Conservation (phyloP, 345 rosid species). For the Microthlaspi erraticum region DNA sequence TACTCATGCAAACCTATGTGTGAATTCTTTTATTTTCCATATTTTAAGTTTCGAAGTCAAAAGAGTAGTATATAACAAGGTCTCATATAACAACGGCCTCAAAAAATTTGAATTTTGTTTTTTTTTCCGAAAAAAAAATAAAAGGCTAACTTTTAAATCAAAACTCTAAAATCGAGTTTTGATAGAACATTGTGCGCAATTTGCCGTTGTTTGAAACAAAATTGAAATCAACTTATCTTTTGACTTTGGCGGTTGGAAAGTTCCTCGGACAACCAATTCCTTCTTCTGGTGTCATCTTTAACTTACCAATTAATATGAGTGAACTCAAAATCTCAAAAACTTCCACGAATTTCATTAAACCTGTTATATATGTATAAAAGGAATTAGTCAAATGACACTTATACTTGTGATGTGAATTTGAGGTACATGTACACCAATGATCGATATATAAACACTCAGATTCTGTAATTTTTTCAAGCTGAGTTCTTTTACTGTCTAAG, state of each 20-base stretch:
- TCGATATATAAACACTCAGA: too few species aligned
- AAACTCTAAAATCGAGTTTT: not conserved
- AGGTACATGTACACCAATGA: not conserved
- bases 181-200: not conserved
- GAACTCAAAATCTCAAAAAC: too few species aligned
- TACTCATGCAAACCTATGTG: constrained; percentile 4
- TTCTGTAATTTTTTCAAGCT: too few species aligned
- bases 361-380: too few species aligned
- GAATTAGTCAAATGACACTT: not conserved
- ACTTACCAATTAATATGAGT: too few species aligned
- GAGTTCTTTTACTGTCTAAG: too few species aligned
- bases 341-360: too few species aligned
- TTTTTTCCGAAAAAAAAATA: not conserved
- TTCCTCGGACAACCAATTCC: too few species aligned
- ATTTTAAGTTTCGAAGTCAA: not conserved
- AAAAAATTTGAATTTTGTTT: not conserved
- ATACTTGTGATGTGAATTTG: not conserved
- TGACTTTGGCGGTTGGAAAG: too few species aligned
- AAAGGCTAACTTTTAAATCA: not conserved
- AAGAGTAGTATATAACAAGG: not conserved
- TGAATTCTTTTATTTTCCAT: not conserved
- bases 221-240: not conserved
- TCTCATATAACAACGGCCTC: not conserved
- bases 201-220: not conserved
- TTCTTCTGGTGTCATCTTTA: too few species aligned